A percentile compares a stretch with the other conserved stretches of the same genome.
Evolutionary conservation across 805 yeast species (phyloP).

Genomic region (Lipomyces kockii): DNA sequence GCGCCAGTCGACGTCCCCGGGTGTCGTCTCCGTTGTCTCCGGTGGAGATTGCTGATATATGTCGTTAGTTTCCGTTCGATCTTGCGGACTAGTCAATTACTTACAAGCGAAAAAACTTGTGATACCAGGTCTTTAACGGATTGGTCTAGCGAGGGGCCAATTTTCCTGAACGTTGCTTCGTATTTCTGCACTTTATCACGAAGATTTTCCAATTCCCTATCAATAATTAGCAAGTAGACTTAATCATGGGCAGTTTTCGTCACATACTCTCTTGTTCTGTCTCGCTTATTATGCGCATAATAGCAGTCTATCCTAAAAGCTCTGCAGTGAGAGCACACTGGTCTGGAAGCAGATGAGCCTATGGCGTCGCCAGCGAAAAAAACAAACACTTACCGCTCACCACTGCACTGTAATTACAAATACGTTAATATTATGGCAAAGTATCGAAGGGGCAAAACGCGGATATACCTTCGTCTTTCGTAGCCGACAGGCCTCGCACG

Average conservation of each 20-base stretch:
- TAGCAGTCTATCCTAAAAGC: constrained; percentile 28
- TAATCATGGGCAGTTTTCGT: background rate
- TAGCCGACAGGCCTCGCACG: constrained; percentile 30
- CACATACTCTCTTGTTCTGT: constrained; percentile 26
- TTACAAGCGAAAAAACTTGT: constrained; percentile 10
- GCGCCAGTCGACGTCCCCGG: background rate
- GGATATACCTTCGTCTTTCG: constrained; percentile 24
- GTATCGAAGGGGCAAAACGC: background rate
- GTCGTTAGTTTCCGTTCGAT: background rate
- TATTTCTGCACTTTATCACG: constrained; percentile 22
- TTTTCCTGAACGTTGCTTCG: constrained; percentile 9
- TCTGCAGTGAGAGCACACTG: constrained; percentile 26
- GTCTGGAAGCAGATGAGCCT: constrained; percentile 4
- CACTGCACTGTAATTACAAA: constrained; percentile 24
- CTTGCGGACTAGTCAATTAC: background rate
- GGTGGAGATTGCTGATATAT: background rate
- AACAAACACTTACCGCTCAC: constrained; percentile 15
- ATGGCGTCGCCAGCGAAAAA: background rate
- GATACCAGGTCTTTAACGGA: background rate
- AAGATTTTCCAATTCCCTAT: constrained; percentile 25
- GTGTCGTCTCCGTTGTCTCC: background rate
- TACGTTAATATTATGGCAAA: background rate
- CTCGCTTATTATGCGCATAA: constrained; percentile 28
- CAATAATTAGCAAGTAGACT: background rate
- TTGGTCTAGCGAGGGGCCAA: constrained; percentile 10